Base-by-base conservation (phyloP, 208 protist species). In the Porcisia deanei region DNA sequence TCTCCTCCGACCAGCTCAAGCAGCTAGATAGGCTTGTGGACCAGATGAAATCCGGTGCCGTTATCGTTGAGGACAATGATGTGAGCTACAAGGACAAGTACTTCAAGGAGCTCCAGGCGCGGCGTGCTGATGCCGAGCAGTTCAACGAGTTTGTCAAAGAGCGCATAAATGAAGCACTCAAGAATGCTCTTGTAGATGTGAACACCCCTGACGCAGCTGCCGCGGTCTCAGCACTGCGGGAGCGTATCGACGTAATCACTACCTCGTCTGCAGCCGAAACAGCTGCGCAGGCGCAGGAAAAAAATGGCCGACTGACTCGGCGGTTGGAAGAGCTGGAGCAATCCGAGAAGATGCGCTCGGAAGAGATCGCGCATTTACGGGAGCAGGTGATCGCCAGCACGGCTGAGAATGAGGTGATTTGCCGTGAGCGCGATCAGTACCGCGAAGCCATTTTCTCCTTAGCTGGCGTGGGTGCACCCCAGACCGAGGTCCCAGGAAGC, bases 21-120 rank as follows among this genome's bases (percentile, higher is more conserved):
- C 90, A 93, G 63, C 85, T 98, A 5, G 91, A 94, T 58, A 76
- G 86, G n/a, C 72, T 98, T 8, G 88, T 94, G 1, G 92, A 96
- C 66, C 84, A 94, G 67, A 97, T 97, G 94, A 94, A 92, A 63
- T 75, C 73, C 10, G 90, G 87, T 20, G 80, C 76, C 54, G 54
- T 91, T 9, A 75, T 93, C 30, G 83, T 94, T 22, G 89, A 94
- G 72, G 85, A 94, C 49, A 81, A 83, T 39, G 86, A 89, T 54
- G 82, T 77, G 39, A 86, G 88, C 74, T 95, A 94, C 81, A 91
- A 88, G 72, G 86, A 91, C 30, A 94, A 94, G 72, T 96, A 95
- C 75, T 90, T 90, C 73, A 77, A 85, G 16, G 86, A 94, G 67
- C 73, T 93, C 22, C 82, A 94, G 66, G 81, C 85, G 16, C 85